Base-by-base conservation (phyloP, 2,329 filamentous ascomycete genomes). In the Aspergillus proliferans region DNA sequence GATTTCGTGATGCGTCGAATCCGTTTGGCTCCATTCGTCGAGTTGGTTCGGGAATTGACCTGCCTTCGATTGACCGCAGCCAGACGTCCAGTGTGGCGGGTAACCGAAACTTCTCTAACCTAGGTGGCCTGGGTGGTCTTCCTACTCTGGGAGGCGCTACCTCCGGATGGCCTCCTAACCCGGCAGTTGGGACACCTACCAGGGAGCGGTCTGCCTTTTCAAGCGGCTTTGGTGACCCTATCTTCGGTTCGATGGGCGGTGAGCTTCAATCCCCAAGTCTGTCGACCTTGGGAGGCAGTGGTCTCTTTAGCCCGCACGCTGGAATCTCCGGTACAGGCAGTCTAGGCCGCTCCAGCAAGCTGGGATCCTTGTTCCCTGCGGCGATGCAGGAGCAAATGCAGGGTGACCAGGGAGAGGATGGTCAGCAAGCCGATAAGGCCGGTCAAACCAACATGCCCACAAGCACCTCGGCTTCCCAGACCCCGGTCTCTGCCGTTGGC, bases 361-460 rank as follows among this genome's bases (percentile, higher is more conserved):
- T 96, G 36, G 87, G 87, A 2, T 91, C 89, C 1, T 75, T 98
- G 21, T 96, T 98, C 63, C 91, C 92, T 7, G 74, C 84, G 1
- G 85, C 86, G 4, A 91, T 95, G 87, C 91, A 96, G 70, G 87
- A 90, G 33, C 88, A 94, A 67, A 91, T 94, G 86, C 87, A 90
- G 51, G 67, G 70, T 39, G 73, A 76, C 9, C 66, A 74, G 30
- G 72, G 73, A 3, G 74, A 76, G 33, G 83, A 86, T 50, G 76
- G 75, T 1, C 61, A 63, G 43, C 57, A 55, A 46, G 48, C 52
- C 14, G 67, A 70, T 19, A 68, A 64, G 48, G 41, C 55, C 12
- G 59, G 55, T n/a, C 63, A 64, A 46, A 42, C 51, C 12, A 64
- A 58, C 51, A 57, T 60, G 22, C 58, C 67, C 43, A 52, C 60